Evolutionary conservation across 768 basidiomycete species (phyloP).

Genomic region (Galerina marginata): DNA sequence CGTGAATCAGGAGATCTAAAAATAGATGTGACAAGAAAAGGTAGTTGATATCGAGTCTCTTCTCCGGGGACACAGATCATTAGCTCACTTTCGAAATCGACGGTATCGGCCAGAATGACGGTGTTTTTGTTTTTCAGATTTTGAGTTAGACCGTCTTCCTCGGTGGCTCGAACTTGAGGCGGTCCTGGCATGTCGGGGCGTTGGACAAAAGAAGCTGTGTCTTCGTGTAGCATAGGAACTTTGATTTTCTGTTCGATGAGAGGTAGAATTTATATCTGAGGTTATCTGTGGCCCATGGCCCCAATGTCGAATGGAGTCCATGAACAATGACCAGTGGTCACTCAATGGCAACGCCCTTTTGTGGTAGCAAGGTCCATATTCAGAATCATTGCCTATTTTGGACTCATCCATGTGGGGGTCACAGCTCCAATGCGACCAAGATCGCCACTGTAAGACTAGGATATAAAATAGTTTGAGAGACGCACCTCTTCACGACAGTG

Average conservation of each 20-base stretch:
- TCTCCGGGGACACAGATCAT: neutral
- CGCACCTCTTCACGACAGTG: no score
- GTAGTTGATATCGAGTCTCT: slow-evolving; percentile 4
- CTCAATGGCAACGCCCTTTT: no score
- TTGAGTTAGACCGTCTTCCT: slow-evolving; percentile 7
- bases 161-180: slow-evolving; percentile 1
- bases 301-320: no score
- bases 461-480: neutral
- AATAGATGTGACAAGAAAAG: slow-evolving; percentile 8
- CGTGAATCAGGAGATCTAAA: slow-evolving; percentile 21
- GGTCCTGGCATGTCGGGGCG: neutral
- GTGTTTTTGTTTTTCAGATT: slow-evolving; percentile 26
- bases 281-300: no score
- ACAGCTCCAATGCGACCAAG: no score
- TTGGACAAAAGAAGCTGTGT: neutral
- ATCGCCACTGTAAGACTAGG: neutral
- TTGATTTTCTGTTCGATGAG: no score
- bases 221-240: no score
- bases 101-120: slow-evolving; percentile 47
- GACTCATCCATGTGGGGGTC: no score
- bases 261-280: no score
- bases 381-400: no score
- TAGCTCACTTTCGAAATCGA: slow-evolving; percentile 49
- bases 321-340: no score
- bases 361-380: no score